Conservation (phyloP, 208 protist genomes). For the Trichomonas gallinae region DNA sequence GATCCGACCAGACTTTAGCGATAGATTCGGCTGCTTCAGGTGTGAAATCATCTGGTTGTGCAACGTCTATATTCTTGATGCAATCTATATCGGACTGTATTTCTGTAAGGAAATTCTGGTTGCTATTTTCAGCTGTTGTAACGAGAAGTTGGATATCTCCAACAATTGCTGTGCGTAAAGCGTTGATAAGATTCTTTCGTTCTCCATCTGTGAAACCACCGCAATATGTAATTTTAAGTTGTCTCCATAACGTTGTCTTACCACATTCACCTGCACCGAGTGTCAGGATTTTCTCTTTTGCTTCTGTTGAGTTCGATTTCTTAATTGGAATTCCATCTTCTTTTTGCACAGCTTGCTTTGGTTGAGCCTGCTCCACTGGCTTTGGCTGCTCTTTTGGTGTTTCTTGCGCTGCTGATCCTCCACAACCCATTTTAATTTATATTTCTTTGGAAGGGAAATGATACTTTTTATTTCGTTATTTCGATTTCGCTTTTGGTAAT, state of each 20-base stretch:
- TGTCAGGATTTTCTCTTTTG: too few species aligned
- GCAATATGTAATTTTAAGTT: neutral
- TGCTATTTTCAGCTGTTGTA: neutral
- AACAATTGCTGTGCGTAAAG: neutral
- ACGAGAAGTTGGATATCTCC: neutral
- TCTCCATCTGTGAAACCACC: neutral
- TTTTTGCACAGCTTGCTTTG: too few species aligned
- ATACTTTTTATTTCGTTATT: neutral
- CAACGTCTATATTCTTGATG: neutral
- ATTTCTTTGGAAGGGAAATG: neutral
- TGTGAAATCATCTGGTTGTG: neutral
- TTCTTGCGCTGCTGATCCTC: too few species aligned
- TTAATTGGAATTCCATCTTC: too few species aligned
- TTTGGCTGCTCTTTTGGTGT: too few species aligned
- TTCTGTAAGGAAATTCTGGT: neutral
- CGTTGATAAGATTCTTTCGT: neutral
- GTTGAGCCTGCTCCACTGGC: too few species aligned
- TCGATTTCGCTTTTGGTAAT: too few species aligned
- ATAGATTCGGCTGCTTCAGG: neutral
- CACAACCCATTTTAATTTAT: too few species aligned
- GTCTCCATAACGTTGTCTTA: neutral
- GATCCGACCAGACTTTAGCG: neutral
- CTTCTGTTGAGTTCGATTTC: too few species aligned
- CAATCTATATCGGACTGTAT: neutral
- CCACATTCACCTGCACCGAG: neutral